Percentiles rank a stretch among this genome's conserved stretches.
These are phyloP conservation scores for Tricholomella constricta DNA, from an alignment of 768 basidiomycete species.

Conservation along the genomic window DNA sequence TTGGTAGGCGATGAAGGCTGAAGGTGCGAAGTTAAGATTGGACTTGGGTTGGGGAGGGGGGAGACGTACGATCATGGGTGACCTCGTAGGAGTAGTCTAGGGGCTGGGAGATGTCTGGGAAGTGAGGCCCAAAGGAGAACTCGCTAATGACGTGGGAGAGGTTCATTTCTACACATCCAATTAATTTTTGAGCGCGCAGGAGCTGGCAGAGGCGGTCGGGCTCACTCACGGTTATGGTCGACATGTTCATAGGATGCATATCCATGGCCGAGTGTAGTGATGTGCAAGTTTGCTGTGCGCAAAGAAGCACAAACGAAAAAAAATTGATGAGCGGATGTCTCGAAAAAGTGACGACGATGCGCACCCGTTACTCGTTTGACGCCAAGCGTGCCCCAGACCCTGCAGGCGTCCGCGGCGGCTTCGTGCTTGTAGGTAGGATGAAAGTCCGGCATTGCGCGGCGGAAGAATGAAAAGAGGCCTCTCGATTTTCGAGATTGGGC, in stretches of 20 bases:
- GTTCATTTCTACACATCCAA: constrained; percentile 74
- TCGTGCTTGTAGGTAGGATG: constrained; percentile 75
- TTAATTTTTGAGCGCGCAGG: too few species aligned
- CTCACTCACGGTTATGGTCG: constrained; percentile 78
- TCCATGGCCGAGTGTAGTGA: constrained; percentile 94
- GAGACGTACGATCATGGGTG: constrained; percentile 61
- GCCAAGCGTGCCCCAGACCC: constrained; percentile 78
- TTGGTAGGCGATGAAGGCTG: constrained; percentile 91
- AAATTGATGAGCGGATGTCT: neutral
- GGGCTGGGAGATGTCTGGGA: constrained; percentile 94
- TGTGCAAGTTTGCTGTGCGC: constrained; percentile 87
- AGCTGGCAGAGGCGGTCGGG: neutral
- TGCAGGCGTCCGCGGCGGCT: constrained; percentile 74
- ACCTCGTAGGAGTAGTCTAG: constrained; percentile 88
- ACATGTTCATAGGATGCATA: constrained; percentile 88
- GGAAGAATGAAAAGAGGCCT: constrained; percentile 66
- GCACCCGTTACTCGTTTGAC: constrained; percentile 90
- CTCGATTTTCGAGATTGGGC: constrained; percentile 75
- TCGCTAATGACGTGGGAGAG: constrained; percentile 95
- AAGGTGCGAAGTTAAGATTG: constrained; percentile 8
- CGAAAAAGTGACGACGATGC: constrained; percentile 2
- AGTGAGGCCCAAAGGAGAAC: constrained; percentile 95
- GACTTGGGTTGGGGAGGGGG: neutral
- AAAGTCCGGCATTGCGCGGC: constrained; percentile 47
- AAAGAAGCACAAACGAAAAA: too few species aligned